Evolutionary conservation across 164 flowering plant genomes (phyloP), one percentile per base, ranked within the genome.

Genomic region (Vitis cinerea): DNA sequence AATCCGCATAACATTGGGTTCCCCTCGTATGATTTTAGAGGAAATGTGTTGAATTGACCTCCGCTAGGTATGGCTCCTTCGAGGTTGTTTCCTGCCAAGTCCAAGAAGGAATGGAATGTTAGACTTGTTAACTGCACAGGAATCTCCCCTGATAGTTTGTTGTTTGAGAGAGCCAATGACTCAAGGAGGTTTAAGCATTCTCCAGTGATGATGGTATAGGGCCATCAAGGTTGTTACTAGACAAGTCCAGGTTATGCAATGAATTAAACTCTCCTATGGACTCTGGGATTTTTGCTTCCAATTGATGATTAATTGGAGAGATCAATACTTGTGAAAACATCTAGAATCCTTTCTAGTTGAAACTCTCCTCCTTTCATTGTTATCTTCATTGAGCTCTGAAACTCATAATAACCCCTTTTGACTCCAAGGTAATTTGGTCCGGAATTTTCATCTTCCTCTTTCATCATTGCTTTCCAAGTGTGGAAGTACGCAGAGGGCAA

Each of bases 221-320:
- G 10, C 57, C 68, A 9, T 17, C 23, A 8, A 71, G 13, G 55
- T 13, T 27, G 16, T 71, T 71, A n/a, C 49, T 9, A 5, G 63
- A 63, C 11, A 71, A 8, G 48, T 64, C 64, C 44, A 71, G 50
- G 2, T 0, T 61, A 7, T 16, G 30, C 2, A 71, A 67, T 1
- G 63, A 52, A 0, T 23, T 56, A 1, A 71, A 55, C 12, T 63
- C 49, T 47, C 73, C 73, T 13, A 71, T 19, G 14, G 9, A 29
- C 8, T 44, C 9, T 47, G 68, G 68, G 30, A 63, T 63, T 60
- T 63, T 47, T 12, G 58, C 73, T 7, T 57, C 17, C n/a, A 71
- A 55, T 10, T 51, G 12, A 47, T 71, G 64, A n/a, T n/a, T 71
- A 56, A n/a, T n/a, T 55, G 9, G 73, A 71, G 13, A 64, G 54